Evolutionary conservation across 2,329 filamentous ascomycete genomes (phyloP).

Genomic region (Tolypocladium ovalisporum): DNA sequence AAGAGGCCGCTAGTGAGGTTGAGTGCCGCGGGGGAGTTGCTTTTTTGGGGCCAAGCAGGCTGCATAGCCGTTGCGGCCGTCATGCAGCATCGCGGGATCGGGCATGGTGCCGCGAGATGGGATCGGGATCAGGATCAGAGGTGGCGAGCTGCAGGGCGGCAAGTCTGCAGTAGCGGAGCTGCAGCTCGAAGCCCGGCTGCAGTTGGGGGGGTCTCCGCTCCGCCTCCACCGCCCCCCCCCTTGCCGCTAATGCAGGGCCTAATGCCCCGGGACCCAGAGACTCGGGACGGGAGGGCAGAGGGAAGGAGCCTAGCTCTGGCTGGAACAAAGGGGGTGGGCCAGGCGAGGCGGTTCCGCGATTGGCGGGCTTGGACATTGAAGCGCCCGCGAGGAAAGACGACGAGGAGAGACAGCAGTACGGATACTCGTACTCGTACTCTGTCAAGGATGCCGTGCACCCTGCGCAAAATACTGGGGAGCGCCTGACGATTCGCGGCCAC

Average conservation of each 20-base stretch:
- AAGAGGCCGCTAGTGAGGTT: background rate
- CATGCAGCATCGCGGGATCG: background rate
- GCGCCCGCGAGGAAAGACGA: background rate
- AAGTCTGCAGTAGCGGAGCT: background rate
- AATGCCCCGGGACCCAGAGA: background rate
- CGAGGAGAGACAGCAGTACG: background rate
- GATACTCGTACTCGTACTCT: too few species aligned
- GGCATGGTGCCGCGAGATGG: background rate
- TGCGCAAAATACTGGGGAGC: too few species aligned
- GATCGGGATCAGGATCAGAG: background rate
- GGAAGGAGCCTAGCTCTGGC: background rate
- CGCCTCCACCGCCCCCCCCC: background rate
- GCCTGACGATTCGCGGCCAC: too few species aligned
- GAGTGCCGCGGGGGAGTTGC: background rate
- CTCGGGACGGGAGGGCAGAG: background rate
- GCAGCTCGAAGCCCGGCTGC: too few species aligned
- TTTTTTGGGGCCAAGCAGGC: background rate
- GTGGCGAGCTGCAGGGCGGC: background rate
- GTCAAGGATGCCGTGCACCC: too few species aligned
- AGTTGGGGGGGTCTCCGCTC: background rate
- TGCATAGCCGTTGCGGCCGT: background rate
- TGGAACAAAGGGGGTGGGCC: background rate
- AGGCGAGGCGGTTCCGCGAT: background rate
- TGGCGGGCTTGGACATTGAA: background rate
- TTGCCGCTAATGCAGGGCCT: background rate